Conservation (phyloP, 306 rosid species). For the Quercus bicolor region DNA sequence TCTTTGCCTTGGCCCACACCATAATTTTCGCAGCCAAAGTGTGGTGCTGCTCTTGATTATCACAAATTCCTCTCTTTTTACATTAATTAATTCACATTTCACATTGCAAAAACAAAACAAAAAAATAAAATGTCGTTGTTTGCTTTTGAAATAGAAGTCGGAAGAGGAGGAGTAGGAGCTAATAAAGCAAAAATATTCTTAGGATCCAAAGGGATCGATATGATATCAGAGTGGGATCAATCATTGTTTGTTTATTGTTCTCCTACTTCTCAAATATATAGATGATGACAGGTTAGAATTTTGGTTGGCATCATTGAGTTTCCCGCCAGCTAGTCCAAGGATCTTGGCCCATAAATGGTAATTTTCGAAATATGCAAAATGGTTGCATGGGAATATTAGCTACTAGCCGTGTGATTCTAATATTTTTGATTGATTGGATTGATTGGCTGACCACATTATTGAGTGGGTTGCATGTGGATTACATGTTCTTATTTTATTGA, state of each 20-base stretch:
- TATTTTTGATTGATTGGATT: conserved; percentile 15
- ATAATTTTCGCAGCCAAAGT: conserved; percentile 16
- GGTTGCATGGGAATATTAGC: not conserved
- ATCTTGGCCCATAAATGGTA: conserved; percentile 26
- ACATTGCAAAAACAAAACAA: not conserved
- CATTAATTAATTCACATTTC: not conserved
- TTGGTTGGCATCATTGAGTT: conserved; percentile 37
- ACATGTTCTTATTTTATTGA: conserved; percentile 17
- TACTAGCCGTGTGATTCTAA: conserved; percentile 17
- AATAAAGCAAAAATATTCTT: conserved; percentile 32
- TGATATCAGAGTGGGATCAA: conserved; percentile 38
- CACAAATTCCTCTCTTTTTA: not conserved
- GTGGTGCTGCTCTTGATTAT: conserved; percentile 3
- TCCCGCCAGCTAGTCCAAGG: conserved; percentile 50
- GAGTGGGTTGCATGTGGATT: conserved; percentile 50
- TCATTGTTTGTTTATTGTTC: conserved; percentile 49
- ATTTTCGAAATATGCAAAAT: conserved; percentile 9
- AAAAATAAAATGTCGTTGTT: not conserved
- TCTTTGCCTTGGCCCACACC: conserved; percentile 35
- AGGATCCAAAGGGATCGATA: conserved; percentile 55
- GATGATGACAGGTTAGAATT: conserved; percentile 30
- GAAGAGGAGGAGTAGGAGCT: not conserved
- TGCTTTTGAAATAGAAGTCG: conserved; percentile 20
- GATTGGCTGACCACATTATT: conserved; percentile 21
- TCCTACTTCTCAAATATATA: conserved; percentile 16